A percentile compares a stretch with the other conserved stretches of the same genome.
Evolutionary conservation across 495 filamentous ascomycete genomes (phyloP).

Genomic region (Geopyxis carbonaria): DNA sequence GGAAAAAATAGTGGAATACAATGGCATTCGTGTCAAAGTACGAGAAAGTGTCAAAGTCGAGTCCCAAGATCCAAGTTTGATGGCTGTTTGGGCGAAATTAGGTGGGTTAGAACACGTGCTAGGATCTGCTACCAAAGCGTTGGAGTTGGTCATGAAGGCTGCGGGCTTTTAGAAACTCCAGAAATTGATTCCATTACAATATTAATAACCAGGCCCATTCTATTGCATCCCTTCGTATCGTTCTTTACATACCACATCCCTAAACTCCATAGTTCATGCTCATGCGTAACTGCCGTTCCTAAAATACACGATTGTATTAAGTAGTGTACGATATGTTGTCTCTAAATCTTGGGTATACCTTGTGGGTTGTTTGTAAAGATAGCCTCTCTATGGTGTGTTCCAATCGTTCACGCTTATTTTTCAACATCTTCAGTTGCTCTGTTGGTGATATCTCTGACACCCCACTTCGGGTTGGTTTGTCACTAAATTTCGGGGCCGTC

Average conservation of each 20-base stretch:
- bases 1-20: conserved; percentile 22
- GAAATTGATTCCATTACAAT: too few species aligned
- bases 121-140: conserved; percentile 45
- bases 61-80: conserved; percentile 73
- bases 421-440: conserved; percentile 43
- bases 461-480: conserved; percentile 20
- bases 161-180: too few species aligned
- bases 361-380: conserved; percentile 38
- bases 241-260: too few species aligned
- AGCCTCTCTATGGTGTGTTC: conserved; percentile 61
- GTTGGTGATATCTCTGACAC: conserved; percentile 33
- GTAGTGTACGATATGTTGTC: too few species aligned
- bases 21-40: conserved; percentile 61
- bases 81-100: conserved; percentile 78
- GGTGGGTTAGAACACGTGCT: conserved; percentile 62
- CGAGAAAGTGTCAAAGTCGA: conserved; percentile 82
- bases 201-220: too few species aligned
- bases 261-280: conserved; percentile 49
- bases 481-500: conserved; percentile 10
- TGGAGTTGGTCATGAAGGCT: conserved; percentile 65
- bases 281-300: conserved; percentile 62
- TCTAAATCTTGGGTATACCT: conserved; percentile 21
- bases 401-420: conserved; percentile 60
- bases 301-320: too few species aligned
- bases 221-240: too few species aligned